A percentile compares a stretch with the other conserved stretches of the same genome.
Evolutionary conservation across 1,284 basidiomycete species (phyloP).

Genomic region (Ganoderma lucidum): DNA sequence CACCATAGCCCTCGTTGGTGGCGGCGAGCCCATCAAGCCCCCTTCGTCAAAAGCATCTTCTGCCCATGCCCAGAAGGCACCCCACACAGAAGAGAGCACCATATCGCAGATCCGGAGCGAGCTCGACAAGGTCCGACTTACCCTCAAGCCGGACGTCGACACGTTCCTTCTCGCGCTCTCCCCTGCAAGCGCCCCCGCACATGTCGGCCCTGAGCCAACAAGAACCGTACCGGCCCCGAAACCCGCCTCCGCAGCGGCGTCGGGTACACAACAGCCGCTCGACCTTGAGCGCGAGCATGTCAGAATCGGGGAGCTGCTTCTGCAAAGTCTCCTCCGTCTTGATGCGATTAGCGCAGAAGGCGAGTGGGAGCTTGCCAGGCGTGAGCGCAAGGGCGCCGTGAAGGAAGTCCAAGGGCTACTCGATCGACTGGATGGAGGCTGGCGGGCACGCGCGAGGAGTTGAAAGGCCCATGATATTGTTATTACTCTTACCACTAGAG

Average conservation of each 20-base stretch:
- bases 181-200: constrained; percentile 29
- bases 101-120: constrained; percentile 67
- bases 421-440: constrained; percentile 62
- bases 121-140: constrained; percentile 59
- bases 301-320: constrained; percentile 73
- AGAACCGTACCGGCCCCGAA: constrained; percentile 24
- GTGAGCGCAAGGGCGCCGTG: constrained; percentile 79
- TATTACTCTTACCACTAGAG: background rate
- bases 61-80: constrained; percentile 34
- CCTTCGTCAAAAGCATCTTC: constrained; percentile 37
- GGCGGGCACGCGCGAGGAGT: constrained; percentile 41
- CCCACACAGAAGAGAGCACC: constrained; percentile 58
- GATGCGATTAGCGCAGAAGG: constrained; percentile 75
- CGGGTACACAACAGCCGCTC: constrained; percentile 27
- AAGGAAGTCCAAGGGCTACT: constrained; percentile 66
- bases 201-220: constrained; percentile 17
- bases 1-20: constrained; percentile 69
- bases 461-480: constrained; percentile 1
- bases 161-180: constrained; percentile 56
- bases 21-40: constrained; percentile 40
- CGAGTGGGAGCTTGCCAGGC: constrained; percentile 75
- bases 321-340: constrained; percentile 79
- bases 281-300: constrained; percentile 57
- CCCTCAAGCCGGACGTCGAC: constrained; percentile 62
- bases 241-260: constrained; percentile 20